Conservation (phyloP, 495 filamentous ascomycete genomes). For the Astrothelium subdiscretum region DNA sequence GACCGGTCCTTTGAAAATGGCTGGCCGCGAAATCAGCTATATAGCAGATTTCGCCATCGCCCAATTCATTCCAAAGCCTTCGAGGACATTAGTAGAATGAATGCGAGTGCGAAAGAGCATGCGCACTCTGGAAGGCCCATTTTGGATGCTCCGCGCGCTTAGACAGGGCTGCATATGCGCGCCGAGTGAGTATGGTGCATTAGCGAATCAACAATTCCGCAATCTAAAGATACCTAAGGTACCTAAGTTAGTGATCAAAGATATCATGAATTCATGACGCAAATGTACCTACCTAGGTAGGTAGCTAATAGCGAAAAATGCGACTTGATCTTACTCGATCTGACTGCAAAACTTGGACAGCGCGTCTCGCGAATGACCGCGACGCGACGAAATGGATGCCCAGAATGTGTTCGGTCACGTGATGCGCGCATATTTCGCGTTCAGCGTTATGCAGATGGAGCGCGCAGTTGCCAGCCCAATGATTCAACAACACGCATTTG, state of each 20-base stretch:
- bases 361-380: no score
- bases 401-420: not conserved
- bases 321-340: no score
- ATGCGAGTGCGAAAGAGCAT: not conserved
- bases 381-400: not conserved
- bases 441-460: no score
- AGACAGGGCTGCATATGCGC: not conserved
- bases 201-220: no score
- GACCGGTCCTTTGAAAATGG: conserved; percentile 8
- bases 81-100: not conserved
- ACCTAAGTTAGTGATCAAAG: no score
- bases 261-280: no score
- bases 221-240: no score
- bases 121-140: not conserved
- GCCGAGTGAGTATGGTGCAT: not conserved
- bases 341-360: no score
- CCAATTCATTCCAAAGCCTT: conserved; percentile 21
- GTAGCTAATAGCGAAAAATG: no score
- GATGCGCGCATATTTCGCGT: not conserved
- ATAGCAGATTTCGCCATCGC: conserved; percentile 13
- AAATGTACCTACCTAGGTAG: no score
- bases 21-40: conserved; percentile 15
- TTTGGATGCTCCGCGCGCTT: not conserved
- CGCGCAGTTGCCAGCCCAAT: no score
- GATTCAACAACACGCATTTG: no score